Conservation (phyloP, 306 rosid genomes). For the Leucaena leucocephala region DNA sequence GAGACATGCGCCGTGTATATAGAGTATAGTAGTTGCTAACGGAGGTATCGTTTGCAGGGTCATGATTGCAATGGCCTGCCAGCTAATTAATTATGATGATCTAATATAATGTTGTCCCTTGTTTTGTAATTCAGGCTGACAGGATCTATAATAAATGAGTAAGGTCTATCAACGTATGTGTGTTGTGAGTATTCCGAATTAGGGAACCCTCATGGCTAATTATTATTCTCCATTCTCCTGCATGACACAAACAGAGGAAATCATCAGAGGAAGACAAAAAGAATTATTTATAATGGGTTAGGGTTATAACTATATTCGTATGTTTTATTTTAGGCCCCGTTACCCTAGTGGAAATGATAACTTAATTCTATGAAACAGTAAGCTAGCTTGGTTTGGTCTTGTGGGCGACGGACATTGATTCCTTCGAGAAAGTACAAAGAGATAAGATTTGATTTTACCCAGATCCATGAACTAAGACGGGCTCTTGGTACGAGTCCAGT, state of each 20-base stretch:
- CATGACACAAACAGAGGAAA: background rate
- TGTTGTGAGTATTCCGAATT: background rate
- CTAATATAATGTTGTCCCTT: background rate
- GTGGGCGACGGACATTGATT: too few relatives aligned
- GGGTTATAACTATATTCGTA: too few relatives aligned
- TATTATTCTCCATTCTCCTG: background rate
- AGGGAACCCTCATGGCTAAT: background rate
- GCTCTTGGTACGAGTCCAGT: background rate
- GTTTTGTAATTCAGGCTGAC: constrained; percentile 6
- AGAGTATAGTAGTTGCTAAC: too few relatives aligned
- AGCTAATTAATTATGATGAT: constrained; percentile 34
- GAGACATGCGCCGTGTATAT: too few relatives aligned
- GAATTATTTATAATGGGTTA: too few relatives aligned
- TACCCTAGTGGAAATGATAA: too few relatives aligned
- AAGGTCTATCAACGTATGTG: background rate
- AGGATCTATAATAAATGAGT: background rate
- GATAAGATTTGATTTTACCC: background rate
- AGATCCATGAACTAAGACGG: background rate
- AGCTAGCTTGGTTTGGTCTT: too few relatives aligned
- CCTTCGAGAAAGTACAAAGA: too few relatives aligned
- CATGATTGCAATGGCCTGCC: constrained; percentile 31
- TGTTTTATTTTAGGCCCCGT: too few relatives aligned
- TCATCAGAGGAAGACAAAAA: too few relatives aligned
- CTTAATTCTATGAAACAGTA: too few relatives aligned
- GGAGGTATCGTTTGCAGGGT: background rate